Evolutionary conservation across 164 flowering plant genomes (phyloP), one percentile per base, ranked within the genome.

Genomic region (Santalum album): DNA sequence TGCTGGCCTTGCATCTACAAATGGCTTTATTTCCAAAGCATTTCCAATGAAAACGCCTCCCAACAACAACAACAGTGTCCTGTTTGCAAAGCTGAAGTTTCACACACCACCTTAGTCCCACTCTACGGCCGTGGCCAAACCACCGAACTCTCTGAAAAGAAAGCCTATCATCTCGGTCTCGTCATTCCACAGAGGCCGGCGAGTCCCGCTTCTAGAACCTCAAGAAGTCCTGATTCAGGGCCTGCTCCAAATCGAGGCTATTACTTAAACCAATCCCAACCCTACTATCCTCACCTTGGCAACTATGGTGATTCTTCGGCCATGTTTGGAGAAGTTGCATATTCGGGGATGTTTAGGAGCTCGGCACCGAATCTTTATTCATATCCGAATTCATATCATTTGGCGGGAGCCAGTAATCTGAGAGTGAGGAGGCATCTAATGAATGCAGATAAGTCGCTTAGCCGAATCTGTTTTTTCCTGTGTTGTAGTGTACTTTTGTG

Each of bases 1-100:
- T 82, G 88, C 59, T 82, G 88, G 88, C 84, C 81, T 5, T 79
- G 88, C 72, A 75, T 82, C 10, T 82, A 82, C 73, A 72, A 63
- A 49, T 82, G 88, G 88, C 71, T 79, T 48, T 62, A 65, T 32
- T 51, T 53, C 39, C 75, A 66, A 51, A 51, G 53, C 51, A 10
- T 25, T 36, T 57, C 70, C 3, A n/a, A n/a, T n/a, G n/a, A n/a
- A n/a, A n/a, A n/a, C n/a, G 0, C 58, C 0, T 12, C 7, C 7
- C 7, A 32, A 7, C 36, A 53, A 17, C 57, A 59, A 21, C 67
- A 65, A 3, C 67, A 74, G 12, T 82, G 87, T 55, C 87, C 87
- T 9, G 83, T 82, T 7, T 82, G 87, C 72, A 82, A 82, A 58
- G 55, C 81, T 6, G 64, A 72, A 22, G 62, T 82, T 16, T 68